Evolutionary conservation across 1,284 basidiomycete genomes (phyloP).

Genomic region (Cryptococcus floricola): DNA sequence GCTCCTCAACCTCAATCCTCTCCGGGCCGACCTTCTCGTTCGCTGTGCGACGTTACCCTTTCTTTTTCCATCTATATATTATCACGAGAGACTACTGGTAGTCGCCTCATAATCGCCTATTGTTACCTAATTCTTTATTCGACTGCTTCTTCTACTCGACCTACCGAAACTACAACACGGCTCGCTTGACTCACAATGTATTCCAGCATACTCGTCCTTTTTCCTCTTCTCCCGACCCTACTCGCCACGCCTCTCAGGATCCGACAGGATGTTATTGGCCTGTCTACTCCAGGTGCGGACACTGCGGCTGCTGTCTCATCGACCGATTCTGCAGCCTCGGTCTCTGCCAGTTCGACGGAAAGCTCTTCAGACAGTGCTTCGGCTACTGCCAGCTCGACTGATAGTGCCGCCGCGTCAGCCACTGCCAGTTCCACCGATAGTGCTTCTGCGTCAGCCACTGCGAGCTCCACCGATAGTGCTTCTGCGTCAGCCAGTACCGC

Average conservation of each 20-base stretch:
- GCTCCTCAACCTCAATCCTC: too few relatives aligned
- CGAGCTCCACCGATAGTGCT: neutral
- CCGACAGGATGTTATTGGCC: slow-evolving; percentile 1
- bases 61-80: too few relatives aligned
- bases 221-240: neutral
- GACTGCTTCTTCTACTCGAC: neutral
- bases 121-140: neutral
- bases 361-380: neutral
- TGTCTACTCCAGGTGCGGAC: neutral
- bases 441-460: neutral
- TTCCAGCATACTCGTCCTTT: neutral
- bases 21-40: too few relatives aligned
- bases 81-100: too few relatives aligned
- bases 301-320: neutral
- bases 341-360: neutral
- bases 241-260: slow-evolving; percentile 1
- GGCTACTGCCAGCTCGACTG: neutral
- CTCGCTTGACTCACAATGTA: too few relatives aligned
- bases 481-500: neutral
- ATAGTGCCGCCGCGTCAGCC: neutral
- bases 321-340: neutral
- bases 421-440: neutral
- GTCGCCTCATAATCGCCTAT: too few relatives aligned
- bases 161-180: too few relatives aligned
- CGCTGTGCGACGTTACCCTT: too few relatives aligned